Evolutionary conservation across 495 filamentous ascomycete species (phyloP), one percentile per base, ranked within the genome.

Genomic region (Hyphodiscus hymeniophilus): DNA sequence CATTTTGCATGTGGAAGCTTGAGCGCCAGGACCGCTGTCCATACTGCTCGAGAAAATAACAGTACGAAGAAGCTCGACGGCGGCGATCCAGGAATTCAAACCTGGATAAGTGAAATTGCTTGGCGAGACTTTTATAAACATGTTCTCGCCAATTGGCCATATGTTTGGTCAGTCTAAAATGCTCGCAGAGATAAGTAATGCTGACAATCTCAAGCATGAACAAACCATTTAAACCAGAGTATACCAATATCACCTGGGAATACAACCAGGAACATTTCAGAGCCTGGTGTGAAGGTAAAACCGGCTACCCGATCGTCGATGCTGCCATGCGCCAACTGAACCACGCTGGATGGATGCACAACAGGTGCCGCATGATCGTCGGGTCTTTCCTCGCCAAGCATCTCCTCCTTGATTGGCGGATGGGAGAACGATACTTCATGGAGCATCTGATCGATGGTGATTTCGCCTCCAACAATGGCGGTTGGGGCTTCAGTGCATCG

Each of bases 71-170:
- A 73, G 16, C 71, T 95, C 0, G 80, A 89, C 51, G 76, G 77
- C 2, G 84, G 86, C 0, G 71, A 79, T 26, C 55, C 71, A 15
- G 87, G 88, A 0, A 84, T 87, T 30, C 66, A 71, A 41, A 66
- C 72, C 2, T 96, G 88, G 89, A 91, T 94, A 50, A 81, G 81
- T 43, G 89, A 95, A 60, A 72, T 96, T 0, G 89, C 87, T 1
- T 94, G 89, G 90, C 72, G 89, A 7, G 89, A 95, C 57, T 96
- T 95, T 59, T 95, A 95, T 64, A 85, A 84, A 51, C 87, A 95
- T 61, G 85, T 95, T 3, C 68, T 95, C 12, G 83, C 77, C 2
- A 70, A 91, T 47, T 95, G 86, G 86, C 90, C 90, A 3, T 92
- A 88, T 52, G 76, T 94, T 28, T 91, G 88, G 85, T 88, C 62